Evolutionary conservation across 805 yeast species (phyloP).

Genomic region (Saccharomycopsis capsularis): DNA sequence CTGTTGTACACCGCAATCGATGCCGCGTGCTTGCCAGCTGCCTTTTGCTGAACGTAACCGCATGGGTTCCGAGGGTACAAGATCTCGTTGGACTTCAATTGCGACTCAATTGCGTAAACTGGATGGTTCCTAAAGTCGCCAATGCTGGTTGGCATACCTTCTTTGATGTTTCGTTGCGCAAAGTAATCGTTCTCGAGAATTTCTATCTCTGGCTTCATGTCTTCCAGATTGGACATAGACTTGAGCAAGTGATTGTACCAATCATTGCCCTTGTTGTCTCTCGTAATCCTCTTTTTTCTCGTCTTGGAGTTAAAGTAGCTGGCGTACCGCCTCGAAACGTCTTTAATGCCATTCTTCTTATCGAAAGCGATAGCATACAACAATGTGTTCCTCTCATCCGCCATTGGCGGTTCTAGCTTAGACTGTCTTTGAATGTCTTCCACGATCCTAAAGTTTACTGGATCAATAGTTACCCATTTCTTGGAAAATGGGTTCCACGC

Average conservation of each 20-base stretch:
- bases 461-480: slow-evolving; percentile 84
- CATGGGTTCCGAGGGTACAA: slow-evolving; percentile 61
- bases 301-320: slow-evolving; percentile 65
- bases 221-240: slow-evolving; percentile 25
- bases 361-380: slow-evolving; percentile 78
- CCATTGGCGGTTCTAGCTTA: slow-evolving; percentile 65
- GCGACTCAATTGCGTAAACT: slow-evolving; percentile 69
- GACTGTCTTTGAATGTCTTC: slow-evolving; percentile 54
- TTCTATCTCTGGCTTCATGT: slow-evolving; percentile 35
- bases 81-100: slow-evolving; percentile 65
- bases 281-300: slow-evolving; percentile 62
- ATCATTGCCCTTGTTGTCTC: slow-evolving; percentile 43
- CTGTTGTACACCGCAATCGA: slow-evolving; percentile 63
- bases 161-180: slow-evolving; percentile 52
- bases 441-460: slow-evolving; percentile 54
- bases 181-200: slow-evolving; percentile 57
- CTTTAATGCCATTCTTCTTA: slow-evolving; percentile 55
- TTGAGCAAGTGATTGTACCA: slow-evolving; percentile 48
- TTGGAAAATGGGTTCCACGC: slow-evolving; percentile 75
- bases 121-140: slow-evolving; percentile 88
- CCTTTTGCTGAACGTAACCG: slow-evolving; percentile 58
- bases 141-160: slow-evolving; percentile 82
- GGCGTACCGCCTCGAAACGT: slow-evolving; percentile 81
- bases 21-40: slow-evolving; percentile 27
- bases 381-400: slow-evolving; percentile 50